Evolutionary conservation across 495 filamentous ascomycete species (phyloP), one percentile per base, ranked within the genome.

Genomic region (Opeltia flavorubescens): DNA sequence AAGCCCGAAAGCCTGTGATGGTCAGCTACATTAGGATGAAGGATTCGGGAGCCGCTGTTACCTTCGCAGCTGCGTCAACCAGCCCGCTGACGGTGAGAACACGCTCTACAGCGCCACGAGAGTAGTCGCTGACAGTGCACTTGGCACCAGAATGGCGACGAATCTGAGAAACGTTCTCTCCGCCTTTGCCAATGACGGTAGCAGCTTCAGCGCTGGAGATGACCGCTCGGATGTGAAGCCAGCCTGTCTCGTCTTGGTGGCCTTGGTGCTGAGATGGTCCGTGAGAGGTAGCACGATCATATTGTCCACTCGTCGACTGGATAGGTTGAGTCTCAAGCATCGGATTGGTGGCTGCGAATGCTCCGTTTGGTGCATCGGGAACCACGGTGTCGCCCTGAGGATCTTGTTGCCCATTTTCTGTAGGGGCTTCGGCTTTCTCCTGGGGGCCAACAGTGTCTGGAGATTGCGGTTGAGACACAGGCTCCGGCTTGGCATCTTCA

Each of bases 71-170:
- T 49, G 88, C 88, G 68, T 98, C 91, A 47, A 95, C 89, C 48
- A 80, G 76, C 47, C 91, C 91, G 65, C 87, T 95, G 44, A 98
- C 93, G 26, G 91, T 98, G 57, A 98, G 68, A 53, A 98, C 95
- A 59, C 91, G 82, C 65, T 98, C 91, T 24, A 95, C 87, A 28
- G 91, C 89, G 52, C 91, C 91, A 55, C 93, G 84, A 56, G 89
- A 80, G 58, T 96, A 98, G 62, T 98, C 91, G 68, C 88, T 95
- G 52, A 98, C 88, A 27, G 93, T 96, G 69, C 91, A 96, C 67
- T 95, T 96, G 52, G 91, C 91, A 54, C 83, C 84, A 8, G 93
- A 93, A 69, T 87, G 70, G 59, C 80, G 82, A 48, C 91, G 79
- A 53, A 96, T 95, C 62, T 88, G 81, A 50, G 88, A 89, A 46